Conservation (phyloP, 2,329 filamentous ascomycete genomes). For the Ophiognomonia clavigignenti-juglandacearum region DNA sequence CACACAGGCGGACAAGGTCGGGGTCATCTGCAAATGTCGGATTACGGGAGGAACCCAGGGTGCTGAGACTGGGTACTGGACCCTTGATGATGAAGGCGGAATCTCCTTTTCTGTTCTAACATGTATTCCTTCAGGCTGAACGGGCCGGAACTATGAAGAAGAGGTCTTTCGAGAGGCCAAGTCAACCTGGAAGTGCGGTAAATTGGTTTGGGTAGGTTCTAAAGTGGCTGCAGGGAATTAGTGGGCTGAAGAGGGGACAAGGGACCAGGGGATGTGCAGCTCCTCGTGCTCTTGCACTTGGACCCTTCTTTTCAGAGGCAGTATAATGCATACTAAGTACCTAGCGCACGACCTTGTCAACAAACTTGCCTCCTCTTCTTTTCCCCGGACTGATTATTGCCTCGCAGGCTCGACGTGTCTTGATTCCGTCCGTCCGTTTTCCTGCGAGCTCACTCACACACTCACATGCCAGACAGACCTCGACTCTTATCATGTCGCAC, state of each 20-base stretch:
- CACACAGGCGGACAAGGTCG: background rate
- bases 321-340: too few species aligned
- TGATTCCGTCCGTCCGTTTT: too few species aligned
- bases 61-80: too few species aligned
- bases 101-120: too few species aligned
- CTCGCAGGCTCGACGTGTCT: too few species aligned
- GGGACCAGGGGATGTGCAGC: background rate
- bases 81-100: too few species aligned
- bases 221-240: background rate
- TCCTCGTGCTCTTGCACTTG: background rate
- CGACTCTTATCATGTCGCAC: too few species aligned
- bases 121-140: too few species aligned
- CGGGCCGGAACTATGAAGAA: background rate
- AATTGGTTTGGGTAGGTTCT: background rate
- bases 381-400: too few species aligned
- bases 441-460: too few species aligned
- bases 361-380: background rate
- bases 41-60: background rate
- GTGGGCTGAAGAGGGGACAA: background rate
- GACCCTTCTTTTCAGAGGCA: constrained; percentile 15
- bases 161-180: background rate
- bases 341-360: background rate
- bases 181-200: background rate
- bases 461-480: too few species aligned
- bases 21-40: constrained; percentile 8